These are phyloP conservation scores for Phoma sp. DNA, from an alignment of 2,329 filamentous ascomycete genomes.

Conservation along the genomic window DNA sequence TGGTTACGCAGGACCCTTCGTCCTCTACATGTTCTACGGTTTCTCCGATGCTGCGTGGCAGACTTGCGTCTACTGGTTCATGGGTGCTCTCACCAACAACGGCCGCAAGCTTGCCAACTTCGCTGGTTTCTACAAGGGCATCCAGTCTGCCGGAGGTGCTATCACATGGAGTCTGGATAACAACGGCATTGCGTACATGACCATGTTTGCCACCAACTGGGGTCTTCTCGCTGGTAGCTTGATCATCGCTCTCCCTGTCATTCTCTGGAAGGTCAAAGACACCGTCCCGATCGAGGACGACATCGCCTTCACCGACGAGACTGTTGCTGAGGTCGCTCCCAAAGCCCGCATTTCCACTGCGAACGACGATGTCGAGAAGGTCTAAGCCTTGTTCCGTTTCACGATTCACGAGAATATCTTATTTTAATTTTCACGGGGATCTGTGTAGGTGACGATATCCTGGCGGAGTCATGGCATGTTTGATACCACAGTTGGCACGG, in stretches of 20 bases:
- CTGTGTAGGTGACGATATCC: conserved; percentile 13
- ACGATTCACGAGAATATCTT: conserved; percentile 17
- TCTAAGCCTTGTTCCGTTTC: conserved; percentile 20
- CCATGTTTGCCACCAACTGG: conserved; percentile 79
- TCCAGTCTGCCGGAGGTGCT: conserved; percentile 86
- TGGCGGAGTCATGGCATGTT: conserved; percentile 15
- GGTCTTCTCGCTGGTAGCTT: conserved; percentile 76
- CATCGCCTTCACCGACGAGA: conserved; percentile 85
- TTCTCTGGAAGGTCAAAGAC: conserved; percentile 81
- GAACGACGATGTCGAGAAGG: conserved; percentile 37
- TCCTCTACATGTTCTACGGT: conserved; percentile 89
- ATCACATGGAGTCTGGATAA: conserved; percentile 77
- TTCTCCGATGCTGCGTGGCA: conserved; percentile 92
- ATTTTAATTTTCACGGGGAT: conserved; percentile 18
- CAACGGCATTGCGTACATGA: conserved; percentile 66
- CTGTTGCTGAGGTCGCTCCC: conserved; percentile 69
- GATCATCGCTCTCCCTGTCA: conserved; percentile 78
- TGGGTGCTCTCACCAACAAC: conserved; percentile 93
- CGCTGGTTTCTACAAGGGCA: conserved; percentile 87
- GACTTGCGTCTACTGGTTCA: conserved; percentile 92
- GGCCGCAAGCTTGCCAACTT: conserved; percentile 91
- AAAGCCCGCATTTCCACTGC: conserved; percentile 28
- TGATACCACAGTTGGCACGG: conserved; percentile 28
- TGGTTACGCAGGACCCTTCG: conserved; percentile 80
- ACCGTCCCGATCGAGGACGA: conserved; percentile 83